Conservation (phyloP, 176 grass and related monocot genomes). For the Oryza australiensis region DNA sequence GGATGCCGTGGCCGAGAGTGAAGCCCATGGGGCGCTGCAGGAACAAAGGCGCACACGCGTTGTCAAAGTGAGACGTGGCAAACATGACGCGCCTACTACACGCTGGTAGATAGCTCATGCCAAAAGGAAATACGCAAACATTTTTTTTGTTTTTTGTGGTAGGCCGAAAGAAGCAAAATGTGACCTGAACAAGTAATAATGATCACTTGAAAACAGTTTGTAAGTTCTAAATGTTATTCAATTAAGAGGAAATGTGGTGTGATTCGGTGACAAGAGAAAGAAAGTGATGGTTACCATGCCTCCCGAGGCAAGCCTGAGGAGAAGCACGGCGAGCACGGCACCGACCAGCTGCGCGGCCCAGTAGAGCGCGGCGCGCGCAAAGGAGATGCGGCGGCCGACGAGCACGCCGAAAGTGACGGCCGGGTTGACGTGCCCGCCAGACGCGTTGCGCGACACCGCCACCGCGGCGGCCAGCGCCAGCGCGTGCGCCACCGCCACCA, state of each 20-base stretch:
- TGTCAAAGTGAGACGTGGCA: constrained; percentile 36
- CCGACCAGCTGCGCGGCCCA: constrained; percentile 85
- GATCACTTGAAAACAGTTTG: not conserved
- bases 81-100: not conserved
- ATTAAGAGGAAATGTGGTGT: not conserved
- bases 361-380: constrained; percentile 62
- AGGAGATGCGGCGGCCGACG: constrained; percentile 69
- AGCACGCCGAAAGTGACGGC: constrained; percentile 87
- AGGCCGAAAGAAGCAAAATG: not conserved
- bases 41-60: constrained; percentile 4
- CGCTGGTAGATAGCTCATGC: not conserved
- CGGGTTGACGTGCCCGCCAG: constrained; percentile 76
- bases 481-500: constrained; percentile 74
- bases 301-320: constrained; percentile 58
- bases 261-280: not conserved
- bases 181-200: not conserved
- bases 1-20: constrained; percentile 48
- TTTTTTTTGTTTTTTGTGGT: not conserved
- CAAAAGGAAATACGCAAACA: not conserved
- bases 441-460: constrained; percentile 43
- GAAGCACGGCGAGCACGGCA: constrained; percentile 59
- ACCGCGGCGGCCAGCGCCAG: constrained; percentile 63
- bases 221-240: not conserved
- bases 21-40: constrained; percentile 67
- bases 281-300: constrained; percentile 57